Percentiles rank a stretch among this genome's conserved stretches.
Conservation (phyloP, 495 filamentous ascomycete species). For the Podospora tetraspora region DNA sequence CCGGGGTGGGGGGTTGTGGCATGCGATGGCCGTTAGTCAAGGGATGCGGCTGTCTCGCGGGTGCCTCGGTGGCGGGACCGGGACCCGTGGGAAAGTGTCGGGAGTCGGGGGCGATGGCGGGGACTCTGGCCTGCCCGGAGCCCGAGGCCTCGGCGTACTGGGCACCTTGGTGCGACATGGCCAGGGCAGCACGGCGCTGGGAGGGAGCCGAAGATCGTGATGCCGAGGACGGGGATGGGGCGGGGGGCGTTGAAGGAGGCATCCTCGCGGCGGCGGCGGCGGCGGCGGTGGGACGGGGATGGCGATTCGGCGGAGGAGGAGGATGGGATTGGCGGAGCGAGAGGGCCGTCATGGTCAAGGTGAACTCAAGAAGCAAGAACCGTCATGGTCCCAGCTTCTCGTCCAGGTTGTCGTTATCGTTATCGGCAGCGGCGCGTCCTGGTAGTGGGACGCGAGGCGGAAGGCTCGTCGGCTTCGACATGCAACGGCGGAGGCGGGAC, state of each 20-base stretch:
- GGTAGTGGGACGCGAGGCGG: background rate
- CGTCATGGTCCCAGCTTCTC: background rate
- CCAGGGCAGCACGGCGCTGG: slow-evolving; percentile 15
- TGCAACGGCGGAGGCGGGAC: background rate
- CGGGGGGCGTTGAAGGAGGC: slow-evolving; percentile 11
- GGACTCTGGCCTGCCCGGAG: background rate
- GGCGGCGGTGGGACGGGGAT: slow-evolving; percentile 13
- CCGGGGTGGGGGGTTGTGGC: slow-evolving; percentile 11
- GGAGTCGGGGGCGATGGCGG: slow-evolving; percentile 1
- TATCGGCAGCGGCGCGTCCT: background rate
- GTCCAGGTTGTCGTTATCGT: too few species aligned
- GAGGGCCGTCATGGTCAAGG: slow-evolving; percentile 29
- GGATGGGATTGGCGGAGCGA: slow-evolving; percentile 20
- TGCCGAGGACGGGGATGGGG: slow-evolving; percentile 17
- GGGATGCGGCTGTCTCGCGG: slow-evolving; percentile 4
- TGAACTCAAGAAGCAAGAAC: background rate
- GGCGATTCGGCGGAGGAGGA: slow-evolving; percentile 14
- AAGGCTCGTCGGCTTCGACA: background rate
- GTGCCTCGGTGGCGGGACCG: background rate
- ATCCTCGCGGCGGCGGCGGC: slow-evolving; percentile 12
- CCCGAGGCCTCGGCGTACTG: slow-evolving; percentile 21
- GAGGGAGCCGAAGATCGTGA: slow-evolving; percentile 8
- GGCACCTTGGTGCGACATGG: slow-evolving; percentile 23
- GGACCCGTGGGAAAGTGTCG: background rate
- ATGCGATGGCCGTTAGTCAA: slow-evolving; percentile 12